phyloP scores from a whole-genome alignment of 2,329 filamentous ascomycete genomes.

The Colletotrichum somersetense region DNA sequence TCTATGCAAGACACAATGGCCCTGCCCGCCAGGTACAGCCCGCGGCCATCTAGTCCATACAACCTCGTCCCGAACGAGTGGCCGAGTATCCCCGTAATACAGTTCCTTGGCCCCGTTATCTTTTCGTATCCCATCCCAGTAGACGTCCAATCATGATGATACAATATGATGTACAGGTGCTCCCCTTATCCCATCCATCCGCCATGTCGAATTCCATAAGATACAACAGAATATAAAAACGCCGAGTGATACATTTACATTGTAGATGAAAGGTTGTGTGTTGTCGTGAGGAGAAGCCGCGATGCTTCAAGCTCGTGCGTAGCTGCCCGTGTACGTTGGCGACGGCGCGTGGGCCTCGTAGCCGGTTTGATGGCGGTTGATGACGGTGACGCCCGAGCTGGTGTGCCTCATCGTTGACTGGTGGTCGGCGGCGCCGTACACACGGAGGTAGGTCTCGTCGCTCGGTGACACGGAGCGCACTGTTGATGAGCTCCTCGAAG shows the following conservation, averaged over 20 bases:
- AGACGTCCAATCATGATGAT: constrained; percentile 11
- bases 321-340: constrained; percentile 46
- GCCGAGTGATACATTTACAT: constrained; percentile 16
- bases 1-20: not conserved
- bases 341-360: constrained; percentile 50
- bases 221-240: not conserved
- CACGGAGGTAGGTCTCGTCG: constrained; percentile 46
- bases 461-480: constrained; percentile 31
- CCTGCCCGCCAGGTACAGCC: not conserved
- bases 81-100: not conserved
- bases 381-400: constrained; percentile 47
- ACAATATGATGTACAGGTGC: constrained; percentile 24
- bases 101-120: constrained; percentile 1
- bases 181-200: not conserved
- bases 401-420: constrained; percentile 47
- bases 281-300: not conserved
- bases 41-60: not conserved
- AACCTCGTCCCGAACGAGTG: not conserved
- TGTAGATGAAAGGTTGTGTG: not conserved
- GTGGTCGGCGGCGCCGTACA: constrained; percentile 50
- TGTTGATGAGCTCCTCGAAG: constrained; percentile 30
- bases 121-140: constrained; percentile 1
- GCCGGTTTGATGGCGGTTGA: constrained; percentile 50
- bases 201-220: not conserved
- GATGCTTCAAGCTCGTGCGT: constrained; percentile 29